phyloP scores from a whole-genome alignment of 257 asterid species.

The Nicotiana otophora region DNA sequence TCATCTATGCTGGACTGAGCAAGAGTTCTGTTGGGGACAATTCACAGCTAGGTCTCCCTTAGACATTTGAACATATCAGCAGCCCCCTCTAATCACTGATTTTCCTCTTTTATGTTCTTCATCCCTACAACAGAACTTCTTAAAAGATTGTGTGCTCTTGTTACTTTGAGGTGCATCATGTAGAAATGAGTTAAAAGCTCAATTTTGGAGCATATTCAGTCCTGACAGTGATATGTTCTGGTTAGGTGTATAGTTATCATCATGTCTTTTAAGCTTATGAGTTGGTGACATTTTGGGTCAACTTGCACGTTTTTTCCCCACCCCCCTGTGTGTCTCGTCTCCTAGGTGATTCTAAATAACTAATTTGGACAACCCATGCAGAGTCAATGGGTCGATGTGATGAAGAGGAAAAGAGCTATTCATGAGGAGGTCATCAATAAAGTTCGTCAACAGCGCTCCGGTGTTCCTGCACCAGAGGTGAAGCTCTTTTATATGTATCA shows the following conservation, averaged over 20 bases:
- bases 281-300: not conserved
- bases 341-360: slow-evolving; percentile 16
- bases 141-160: not conserved
- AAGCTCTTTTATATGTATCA: slow-evolving; percentile 4
- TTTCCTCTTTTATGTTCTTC: not conserved
- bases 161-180: not conserved
- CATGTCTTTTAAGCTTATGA: not conserved
- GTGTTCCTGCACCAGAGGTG: slow-evolving; percentile 47
- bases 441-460: slow-evolving; percentile 55
- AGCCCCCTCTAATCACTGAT: not conserved
- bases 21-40: not conserved
- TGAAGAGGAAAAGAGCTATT: slow-evolving; percentile 82
- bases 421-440: slow-evolving; percentile 90
- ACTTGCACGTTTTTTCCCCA: not conserved
- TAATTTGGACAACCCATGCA: not conserved
- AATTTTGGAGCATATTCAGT: not conserved
- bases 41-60: not conserved
- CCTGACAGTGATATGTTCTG: not conserved
- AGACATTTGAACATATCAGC: not conserved
- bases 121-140: not conserved
- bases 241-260: not conserved
- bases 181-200: not conserved
- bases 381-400: slow-evolving; percentile 71
- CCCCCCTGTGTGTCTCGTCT: not conserved
- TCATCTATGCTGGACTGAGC: not conserved